phyloP scores from a whole-genome alignment of 176 grass and related monocot genomes.

The Musa acuminata region DNA sequence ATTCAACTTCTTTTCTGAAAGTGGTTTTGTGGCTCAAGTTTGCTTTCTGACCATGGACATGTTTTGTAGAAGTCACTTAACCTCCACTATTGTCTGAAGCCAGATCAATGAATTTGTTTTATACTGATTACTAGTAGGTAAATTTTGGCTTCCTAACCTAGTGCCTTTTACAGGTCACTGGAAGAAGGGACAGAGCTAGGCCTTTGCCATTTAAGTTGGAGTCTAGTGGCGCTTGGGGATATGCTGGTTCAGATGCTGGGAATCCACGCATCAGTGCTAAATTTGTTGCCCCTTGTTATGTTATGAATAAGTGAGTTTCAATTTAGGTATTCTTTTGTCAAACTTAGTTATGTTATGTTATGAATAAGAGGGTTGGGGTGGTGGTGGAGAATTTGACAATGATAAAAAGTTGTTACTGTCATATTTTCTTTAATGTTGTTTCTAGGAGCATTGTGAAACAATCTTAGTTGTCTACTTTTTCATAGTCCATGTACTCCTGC shows the following conservation, averaged over 20 bases:
- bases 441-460: no score
- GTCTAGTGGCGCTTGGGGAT: slow-evolving; percentile 87
- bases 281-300: slow-evolving; percentile 88
- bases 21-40: no score
- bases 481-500: no score
- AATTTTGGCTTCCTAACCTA: neutral
- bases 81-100: neutral
- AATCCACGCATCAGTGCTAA: slow-evolving; percentile 76
- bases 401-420: no score
- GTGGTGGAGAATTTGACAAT: no score
- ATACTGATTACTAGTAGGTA: neutral
- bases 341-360: no score
- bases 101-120: neutral
- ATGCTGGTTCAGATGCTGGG: slow-evolving; percentile 69
- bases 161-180: slow-evolving; percentile 56
- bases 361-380: no score
- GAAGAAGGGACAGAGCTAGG: slow-evolving; percentile 82
- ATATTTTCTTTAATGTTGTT: no score
- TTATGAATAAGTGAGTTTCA: slow-evolving; percentile 75
- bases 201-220: slow-evolving; percentile 94
- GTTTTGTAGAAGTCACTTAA: no score
- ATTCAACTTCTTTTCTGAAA: no score
- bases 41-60: no score
- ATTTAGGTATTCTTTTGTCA: slow-evolving; percentile 2
- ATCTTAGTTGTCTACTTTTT: no score